Conservation (phyloP, 2,329 filamentous ascomycete species). For the Aspergillus sp. region DNA sequence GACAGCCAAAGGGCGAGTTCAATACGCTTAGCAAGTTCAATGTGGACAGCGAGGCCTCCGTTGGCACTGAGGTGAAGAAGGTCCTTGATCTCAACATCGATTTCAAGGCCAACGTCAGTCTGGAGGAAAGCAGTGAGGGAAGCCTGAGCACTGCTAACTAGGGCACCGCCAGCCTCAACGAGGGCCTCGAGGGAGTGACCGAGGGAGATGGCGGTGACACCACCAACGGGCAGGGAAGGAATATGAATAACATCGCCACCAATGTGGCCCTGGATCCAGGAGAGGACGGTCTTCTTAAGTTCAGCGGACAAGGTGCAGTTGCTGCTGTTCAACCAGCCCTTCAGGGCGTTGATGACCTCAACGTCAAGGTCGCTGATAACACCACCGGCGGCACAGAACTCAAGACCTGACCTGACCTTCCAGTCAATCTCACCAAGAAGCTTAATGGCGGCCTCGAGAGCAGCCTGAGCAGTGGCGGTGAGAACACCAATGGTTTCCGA, state of each 20-base stretch:
- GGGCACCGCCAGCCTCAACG: slow-evolving; percentile 30
- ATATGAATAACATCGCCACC: slow-evolving; percentile 29
- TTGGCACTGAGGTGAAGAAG: slow-evolving; percentile 29
- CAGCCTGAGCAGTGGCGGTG: slow-evolving; percentile 27
- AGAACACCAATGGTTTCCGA: slow-evolving; percentile 31
- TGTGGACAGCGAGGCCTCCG: slow-evolving; percentile 28
- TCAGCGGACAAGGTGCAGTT: slow-evolving; percentile 28
- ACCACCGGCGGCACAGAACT: slow-evolving; percentile 36
- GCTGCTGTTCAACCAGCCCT: slow-evolving; percentile 28
- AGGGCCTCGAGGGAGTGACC: slow-evolving; percentile 32
- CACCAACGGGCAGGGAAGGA: slow-evolving; percentile 26
- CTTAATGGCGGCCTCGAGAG: slow-evolving; percentile 30
- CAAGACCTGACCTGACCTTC: slow-evolving; percentile 33
- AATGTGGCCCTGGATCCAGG: slow-evolving; percentile 33
- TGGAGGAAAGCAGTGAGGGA: slow-evolving; percentile 35
- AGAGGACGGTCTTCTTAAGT: slow-evolving; percentile 31
- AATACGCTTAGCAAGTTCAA: slow-evolving; percentile 30
- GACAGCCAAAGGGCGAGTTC: slow-evolving; percentile 34
- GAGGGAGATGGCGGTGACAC: slow-evolving; percentile 32
- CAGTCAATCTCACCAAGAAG: slow-evolving; percentile 24
- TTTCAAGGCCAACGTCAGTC: slow-evolving; percentile 23
- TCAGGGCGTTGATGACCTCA: slow-evolving; percentile 33
- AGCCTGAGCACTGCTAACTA: slow-evolving; percentile 29
- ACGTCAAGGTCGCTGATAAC: slow-evolving; percentile 27
- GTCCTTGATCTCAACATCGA: slow-evolving; percentile 30